These are phyloP conservation scores for Fulvia fulva DNA, from an alignment of 2,329 filamentous ascomycete genomes.

Conservation along the genomic window DNA sequence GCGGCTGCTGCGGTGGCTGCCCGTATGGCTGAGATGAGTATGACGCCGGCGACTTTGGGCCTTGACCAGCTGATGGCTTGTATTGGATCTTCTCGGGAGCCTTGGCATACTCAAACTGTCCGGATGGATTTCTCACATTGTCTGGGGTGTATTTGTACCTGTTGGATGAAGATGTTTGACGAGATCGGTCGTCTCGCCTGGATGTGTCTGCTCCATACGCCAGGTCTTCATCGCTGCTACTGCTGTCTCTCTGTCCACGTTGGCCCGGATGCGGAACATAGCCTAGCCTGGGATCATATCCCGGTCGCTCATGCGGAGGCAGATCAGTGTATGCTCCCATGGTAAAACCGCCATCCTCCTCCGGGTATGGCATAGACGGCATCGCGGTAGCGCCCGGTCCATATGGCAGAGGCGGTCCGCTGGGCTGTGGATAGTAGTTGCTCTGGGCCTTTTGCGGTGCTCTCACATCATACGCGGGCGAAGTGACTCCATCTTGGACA, in stretches of 20 bases:
- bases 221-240: constrained; percentile 26
- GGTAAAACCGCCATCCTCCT: constrained; percentile 33
- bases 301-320: constrained; percentile 42
- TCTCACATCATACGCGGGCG: constrained; percentile 40
- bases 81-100: constrained; percentile 41
- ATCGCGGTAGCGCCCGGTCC: constrained; percentile 9
- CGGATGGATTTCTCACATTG: constrained; percentile 12
- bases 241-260: constrained; percentile 6
- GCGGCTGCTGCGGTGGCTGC: constrained; percentile 8
- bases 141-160: constrained; percentile 22
- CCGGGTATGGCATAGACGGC: constrained; percentile 25
- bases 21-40: constrained; percentile 19
- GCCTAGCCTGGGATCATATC: constrained; percentile 26
- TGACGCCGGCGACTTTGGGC: constrained; percentile 1
- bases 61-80: constrained; percentile 29
- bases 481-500: constrained; percentile 19
- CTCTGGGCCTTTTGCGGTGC: constrained; percentile 28
- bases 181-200: constrained; percentile 12
- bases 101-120: constrained; percentile 37
- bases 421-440: constrained; percentile 15
- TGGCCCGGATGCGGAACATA: constrained; percentile 13
- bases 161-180: constrained; percentile 19
- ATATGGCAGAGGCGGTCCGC: constrained; percentile 13
- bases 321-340: constrained; percentile 45
- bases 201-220: constrained; percentile 28